phyloP scores from a whole-genome alignment of 2,329 filamentous ascomycete species.

The Phoma sp. region DNA sequence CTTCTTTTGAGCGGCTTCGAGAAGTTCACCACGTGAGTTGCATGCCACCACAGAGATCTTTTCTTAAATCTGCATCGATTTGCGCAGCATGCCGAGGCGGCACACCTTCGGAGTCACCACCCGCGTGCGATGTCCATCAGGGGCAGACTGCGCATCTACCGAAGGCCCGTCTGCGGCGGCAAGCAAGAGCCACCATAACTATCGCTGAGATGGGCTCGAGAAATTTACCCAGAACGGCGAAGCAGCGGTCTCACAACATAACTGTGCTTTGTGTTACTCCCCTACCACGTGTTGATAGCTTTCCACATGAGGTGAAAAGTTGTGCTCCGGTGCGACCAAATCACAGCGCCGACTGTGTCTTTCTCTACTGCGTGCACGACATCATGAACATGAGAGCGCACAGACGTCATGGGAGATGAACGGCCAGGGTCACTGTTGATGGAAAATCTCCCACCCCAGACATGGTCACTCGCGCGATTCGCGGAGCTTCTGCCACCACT shows the following conservation, averaged over 20 bases:
- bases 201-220: constrained; percentile 5
- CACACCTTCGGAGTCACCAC: constrained; percentile 12
- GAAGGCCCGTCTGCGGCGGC: constrained; percentile 22
- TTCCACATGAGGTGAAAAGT: constrained; percentile 7
- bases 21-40: constrained; percentile 32
- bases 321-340: background rate
- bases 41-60: constrained; percentile 22
- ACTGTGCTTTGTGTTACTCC: constrained; percentile 23
- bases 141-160: constrained; percentile 25
- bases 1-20: constrained; percentile 26
- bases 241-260: constrained; percentile 13
- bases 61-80: constrained; percentile 14
- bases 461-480: constrained; percentile 37
- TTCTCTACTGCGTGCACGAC: constrained; percentile 7
- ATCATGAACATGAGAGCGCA: constrained; percentile 12
- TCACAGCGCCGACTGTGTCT: background rate
- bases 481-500: constrained; percentile 33
- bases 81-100: constrained; percentile 13
- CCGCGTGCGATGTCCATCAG: constrained; percentile 23
- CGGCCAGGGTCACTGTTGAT: constrained; percentile 36
- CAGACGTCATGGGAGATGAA: constrained; percentile 26
- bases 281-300: constrained; percentile 26
- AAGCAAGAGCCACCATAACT: constrained; percentile 8
- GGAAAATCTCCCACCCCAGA: constrained; percentile 40
- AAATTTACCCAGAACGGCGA: constrained; percentile 2